Conservation (phyloP, 2,329 filamentous ascomycete genomes). For the Fonsecaea multimorphosa region DNA sequence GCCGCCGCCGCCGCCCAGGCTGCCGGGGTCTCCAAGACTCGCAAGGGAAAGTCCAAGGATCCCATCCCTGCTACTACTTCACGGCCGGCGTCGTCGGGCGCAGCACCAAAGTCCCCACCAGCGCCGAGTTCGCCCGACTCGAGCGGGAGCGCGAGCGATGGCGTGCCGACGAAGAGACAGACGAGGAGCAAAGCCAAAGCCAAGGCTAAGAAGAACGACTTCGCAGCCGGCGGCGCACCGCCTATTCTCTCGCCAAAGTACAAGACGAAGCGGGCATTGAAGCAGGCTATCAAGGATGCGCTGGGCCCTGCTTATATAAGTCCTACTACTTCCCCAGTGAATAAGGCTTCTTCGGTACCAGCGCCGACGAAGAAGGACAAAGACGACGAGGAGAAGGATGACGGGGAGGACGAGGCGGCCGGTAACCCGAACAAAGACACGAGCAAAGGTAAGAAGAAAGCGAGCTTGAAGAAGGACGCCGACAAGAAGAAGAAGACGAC, state of each 20-base stretch:
- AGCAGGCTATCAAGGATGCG: constrained; percentile 2
- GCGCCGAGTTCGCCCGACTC: not conserved
- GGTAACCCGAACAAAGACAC: not conserved
- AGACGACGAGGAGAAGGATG: too few relatives aligned
- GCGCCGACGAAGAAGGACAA: constrained; percentile 8
- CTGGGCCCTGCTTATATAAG: constrained; percentile 1
- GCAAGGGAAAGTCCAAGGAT: not conserved
- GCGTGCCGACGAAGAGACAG: not conserved
- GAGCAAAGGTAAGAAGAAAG: not conserved
- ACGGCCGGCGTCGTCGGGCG: not conserved
- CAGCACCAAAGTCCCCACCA: not conserved
- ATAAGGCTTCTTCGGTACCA: not conserved
- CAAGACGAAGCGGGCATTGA: not conserved
- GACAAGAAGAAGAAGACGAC: not conserved
- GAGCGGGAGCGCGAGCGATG: too few relatives aligned
- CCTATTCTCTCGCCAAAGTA: not conserved
- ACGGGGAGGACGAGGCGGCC: not conserved
- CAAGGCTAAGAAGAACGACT: not conserved
- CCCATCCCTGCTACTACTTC: not conserved
- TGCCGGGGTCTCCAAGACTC: not conserved
- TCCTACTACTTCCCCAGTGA: not conserved
- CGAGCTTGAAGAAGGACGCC: constrained; percentile 1
- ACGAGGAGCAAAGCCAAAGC: not conserved
- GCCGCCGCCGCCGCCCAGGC: not conserved
- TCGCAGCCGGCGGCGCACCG: constrained; percentile 5